Percentiles rank a stretch among this genome's conserved stretches.
Evolutionary conservation across 495 filamentous ascomycete species (phyloP).

Genomic region (Penicillium fimorum): DNA sequence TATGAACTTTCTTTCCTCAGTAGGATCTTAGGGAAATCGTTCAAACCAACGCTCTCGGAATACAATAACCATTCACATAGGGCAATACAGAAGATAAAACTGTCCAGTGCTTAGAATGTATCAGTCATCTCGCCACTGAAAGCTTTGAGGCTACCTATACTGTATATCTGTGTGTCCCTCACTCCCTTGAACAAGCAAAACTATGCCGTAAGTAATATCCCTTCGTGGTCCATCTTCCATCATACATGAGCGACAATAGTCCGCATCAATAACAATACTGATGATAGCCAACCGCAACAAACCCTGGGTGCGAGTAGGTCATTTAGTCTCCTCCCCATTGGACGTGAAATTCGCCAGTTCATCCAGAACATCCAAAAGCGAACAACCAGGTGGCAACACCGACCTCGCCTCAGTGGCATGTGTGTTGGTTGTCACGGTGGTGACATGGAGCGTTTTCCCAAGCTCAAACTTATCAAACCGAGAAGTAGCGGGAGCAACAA

Average conservation of each 20-base stretch:
- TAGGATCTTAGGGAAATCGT: neutral
- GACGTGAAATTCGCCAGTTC: conserved; percentile 1
- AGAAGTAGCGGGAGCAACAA: conserved; percentile 12
- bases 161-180: neutral
- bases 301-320: neutral
- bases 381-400: conserved; percentile 20
- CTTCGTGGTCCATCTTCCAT: neutral
- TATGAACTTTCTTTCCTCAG: neutral
- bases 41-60: neutral
- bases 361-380: conserved; percentile 15
- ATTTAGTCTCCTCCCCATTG: neutral
- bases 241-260: neutral
- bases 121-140: neutral
- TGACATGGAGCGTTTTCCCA: conserved; percentile 39
- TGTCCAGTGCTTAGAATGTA: neutral
- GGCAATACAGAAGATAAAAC: neutral
- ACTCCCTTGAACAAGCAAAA: neutral
- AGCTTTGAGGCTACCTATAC: neutral
- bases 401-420: conserved; percentile 31
- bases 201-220: neutral
- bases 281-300: neutral
- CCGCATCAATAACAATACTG: neutral
- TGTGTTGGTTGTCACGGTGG: conserved; percentile 70
- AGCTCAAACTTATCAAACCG: conserved; percentile 33
- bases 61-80: neutral